A percentile compares a stretch with the other conserved stretches of the same genome.
Conservation (phyloP, 257 asterid genomes). For the Ocimum tenuiflorum region DNA sequence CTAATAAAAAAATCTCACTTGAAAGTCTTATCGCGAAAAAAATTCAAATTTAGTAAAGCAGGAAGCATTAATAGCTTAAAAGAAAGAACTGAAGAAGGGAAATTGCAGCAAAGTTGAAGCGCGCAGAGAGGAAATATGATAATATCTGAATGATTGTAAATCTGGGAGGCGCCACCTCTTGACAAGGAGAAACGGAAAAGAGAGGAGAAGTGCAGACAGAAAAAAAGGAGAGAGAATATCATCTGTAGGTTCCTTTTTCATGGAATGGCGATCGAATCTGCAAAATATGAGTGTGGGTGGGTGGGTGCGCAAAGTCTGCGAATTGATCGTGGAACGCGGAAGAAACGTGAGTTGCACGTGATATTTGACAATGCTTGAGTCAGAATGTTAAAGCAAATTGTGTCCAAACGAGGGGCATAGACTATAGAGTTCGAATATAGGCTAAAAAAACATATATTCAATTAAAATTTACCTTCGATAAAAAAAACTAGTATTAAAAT, state of each 20-base stretch:
- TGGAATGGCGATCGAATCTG: constrained; percentile 23
- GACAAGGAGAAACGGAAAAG: constrained; percentile 26
- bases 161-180: constrained; percentile 20
- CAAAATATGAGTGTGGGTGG: neutral
- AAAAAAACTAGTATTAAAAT: too few relatives aligned
- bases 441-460: too few relatives aligned
- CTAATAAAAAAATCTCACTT: constrained; percentile 1
- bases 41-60: neutral
- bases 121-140: neutral
- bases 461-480: too few relatives aligned
- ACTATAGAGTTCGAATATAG: too few relatives aligned
- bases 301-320: too few relatives aligned
- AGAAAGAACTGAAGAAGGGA: neutral
- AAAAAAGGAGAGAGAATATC: constrained; percentile 34
- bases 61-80: neutral
- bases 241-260: constrained; percentile 20
- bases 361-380: neutral
- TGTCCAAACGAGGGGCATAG: too few relatives aligned
- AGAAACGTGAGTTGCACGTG: constrained; percentile 20
- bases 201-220: constrained; percentile 35
- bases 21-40: too few relatives aligned
- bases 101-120: neutral
- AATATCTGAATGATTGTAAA: constrained; percentile 32
- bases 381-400: too few relatives aligned
- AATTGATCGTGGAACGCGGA: constrained; percentile 6